Evolutionary conservation across 179 eudicot species (phyloP), one percentile per base, ranked within the genome.

Genomic region (Nepenthes alata): DNA sequence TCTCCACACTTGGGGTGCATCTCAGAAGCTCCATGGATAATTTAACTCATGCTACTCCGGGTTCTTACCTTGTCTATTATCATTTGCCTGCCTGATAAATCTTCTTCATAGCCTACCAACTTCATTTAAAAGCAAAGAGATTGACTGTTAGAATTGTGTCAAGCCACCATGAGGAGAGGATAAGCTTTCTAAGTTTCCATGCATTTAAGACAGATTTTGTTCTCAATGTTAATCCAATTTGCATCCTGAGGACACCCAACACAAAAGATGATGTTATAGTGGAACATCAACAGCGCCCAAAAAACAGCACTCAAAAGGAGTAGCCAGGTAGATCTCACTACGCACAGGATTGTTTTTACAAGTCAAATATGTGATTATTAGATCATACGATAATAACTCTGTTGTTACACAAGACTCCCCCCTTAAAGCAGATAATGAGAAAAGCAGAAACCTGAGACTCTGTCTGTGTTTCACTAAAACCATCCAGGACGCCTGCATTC

Each of bases 41-140:
- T 41, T 74, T 16, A 55, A 55, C 9, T 16, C 37, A 35, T 35
- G 37, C 58, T 80, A 61, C 85, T 81, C 72, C 83, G 60, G 8
- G 90, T 83, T 59, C 94, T 74, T 60, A 88, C 88, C 79, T 91
- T 80, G 68, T 88, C 95, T 45, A 91, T 80, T 51, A 91, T 84
- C 96, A 82, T 83, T 70, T 91, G 96, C 77, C 96, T 80, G 54
- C 95, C 91, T 11, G 95, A 79, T 55, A 91, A 70, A 76, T 91
- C 96, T 73, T 86, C 96, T 78, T 86, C 98, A 67, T 91, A 91
- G 62, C 96, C 83, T 67, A 91, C 98, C 69, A 88, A 74, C 96
- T 90, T 85, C 62, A 60, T 35, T 61, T 57, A 11, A 16, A 52
- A 6, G 37, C 37, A 55, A 4, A 34, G 3, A 55, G 12, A 25